Evolutionary conservation across 352 stramenopile species (phyloP), one percentile per base, ranked within the genome.

Genomic region (Hyaloperonospora brassicae): DNA sequence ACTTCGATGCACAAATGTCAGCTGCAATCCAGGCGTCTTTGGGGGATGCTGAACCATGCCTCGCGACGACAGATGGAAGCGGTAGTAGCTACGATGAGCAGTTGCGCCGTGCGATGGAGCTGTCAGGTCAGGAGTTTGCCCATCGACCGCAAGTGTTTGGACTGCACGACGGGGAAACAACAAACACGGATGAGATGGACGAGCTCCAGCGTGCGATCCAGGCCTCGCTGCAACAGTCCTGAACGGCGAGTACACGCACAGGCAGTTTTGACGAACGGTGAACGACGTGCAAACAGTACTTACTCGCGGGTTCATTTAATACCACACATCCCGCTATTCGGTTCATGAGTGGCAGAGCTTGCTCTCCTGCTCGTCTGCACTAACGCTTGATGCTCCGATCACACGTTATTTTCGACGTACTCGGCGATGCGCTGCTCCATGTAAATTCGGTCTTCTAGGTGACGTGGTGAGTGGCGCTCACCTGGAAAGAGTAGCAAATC

Each of bases 401-500:
- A 93, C 65, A 93, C 64, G 62, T 91, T 69, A 27, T 76, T 65
- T 46, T 75, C 52, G 41, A 93, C 80, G 64, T 93, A 96, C 62
- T 92, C 77, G 30, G 78, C 73, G 49, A 98, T 97, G 56, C 87
- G 78, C 66, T 97, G 84, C 72, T 98, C 93, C 88, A 98, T 96
- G 76, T 97, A 98, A 61, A 97, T 89, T 40, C 89, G 83, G 70
- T 97, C 92, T 46, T 89, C 79, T 17, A 97, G 60, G 42, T 88
- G 82, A 48, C 95, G 87, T 7, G 94, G 96, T 30, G 91, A 98
- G 79, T 99, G 96, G 55, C 96, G 85, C 59, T 98, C 96, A 46
- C 95, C 82, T 5, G 96, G 95, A 69, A 98, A 98, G 24, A 98
- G 66, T 21, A 98, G 73, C 48, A 98, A 63, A 55, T 98, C 95